Base-by-base conservation (phyloP, 805 yeast species). In the Myxozyma vanderwaltii region DNA sequence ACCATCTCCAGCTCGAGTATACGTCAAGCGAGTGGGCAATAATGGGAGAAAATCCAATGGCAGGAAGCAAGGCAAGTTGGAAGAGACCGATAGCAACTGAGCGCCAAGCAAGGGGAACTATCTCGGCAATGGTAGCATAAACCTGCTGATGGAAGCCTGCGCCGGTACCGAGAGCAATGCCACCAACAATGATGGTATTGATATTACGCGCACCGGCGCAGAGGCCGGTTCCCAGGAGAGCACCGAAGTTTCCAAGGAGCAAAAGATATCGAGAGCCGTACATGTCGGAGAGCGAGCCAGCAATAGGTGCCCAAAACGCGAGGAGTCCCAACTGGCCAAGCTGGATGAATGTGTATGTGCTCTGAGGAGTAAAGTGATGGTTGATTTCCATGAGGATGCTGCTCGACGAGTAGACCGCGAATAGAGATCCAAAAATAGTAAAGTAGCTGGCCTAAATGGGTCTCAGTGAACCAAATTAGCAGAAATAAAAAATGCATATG, bases 311-410 rank as follows among this genome's bases (percentile, higher is more conserved):
- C n/a, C 31, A 17, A n/a, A 48, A 48, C 7, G 51, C 51, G 12
- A 48, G 31, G 27, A 48, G 51, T 29, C 51, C 51, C 5, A 48
- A 33, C 33, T 48, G 51, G 3, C 51, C 51, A n/a, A 48, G 43
- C 21, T 35, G 51, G 43, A 48, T 48, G 43, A 48, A 48, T 17
- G 51, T 48, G 43, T 35, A 48, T 31, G 51, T 48, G 51, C 51
- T 48, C 41, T 48, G 51, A 4, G 51, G 51, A 15, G 27, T 24
- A 21, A 48, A 10, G 33, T 19, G 33, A 21, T 35, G 23, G 31
- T 48, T 48, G 31, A 48, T 48, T 21, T 35, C 41, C 21, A 24
- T 17, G 10, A 48, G 41, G 19, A 36, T 4, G 21, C 4, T 35
- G 21, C 51, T 35, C 19, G 51, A 48, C 13, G 43, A 29, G 27